Evolutionary conservation across 2,329 filamentous ascomycete genomes (phyloP), one percentile per base, ranked within the genome.

Genomic region (Epichloe elymi): DNA sequence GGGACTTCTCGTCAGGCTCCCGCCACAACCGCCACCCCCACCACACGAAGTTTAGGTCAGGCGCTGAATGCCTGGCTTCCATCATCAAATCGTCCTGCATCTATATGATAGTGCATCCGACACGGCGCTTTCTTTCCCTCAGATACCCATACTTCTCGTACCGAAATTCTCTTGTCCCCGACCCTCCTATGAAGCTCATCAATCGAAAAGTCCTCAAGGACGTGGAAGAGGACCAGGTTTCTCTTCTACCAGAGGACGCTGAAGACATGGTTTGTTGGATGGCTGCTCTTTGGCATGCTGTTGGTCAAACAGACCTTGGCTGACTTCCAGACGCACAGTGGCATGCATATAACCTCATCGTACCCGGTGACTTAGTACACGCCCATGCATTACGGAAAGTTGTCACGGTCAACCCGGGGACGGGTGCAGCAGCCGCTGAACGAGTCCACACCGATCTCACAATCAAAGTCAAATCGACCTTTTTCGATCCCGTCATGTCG

Each of bases 311-410:
- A 17, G 11, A 44, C 15, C 6, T 49, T 30, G 43, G 51, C 51
- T 56, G 43, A 53, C 50, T 41, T 8, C n/a, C 38, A 30, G 17
- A 44, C 41, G 30, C 38, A 37, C 49, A 71, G 73, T 81, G 78
- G 78, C 77, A 81, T 55, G 75, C 76, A 57, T 79, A 81, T 63
- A 81, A 81, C 65, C 70, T 82, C 54, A 79, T 82, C 58, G 66
- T 71, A 10, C 63, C 71, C 51, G 70, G 72, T 54, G 78, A 82
- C 57, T 59, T 74, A 45, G 67, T 82, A 57, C 70, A 72, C 54
- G 78, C 75, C 15, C 74, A 78, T 52, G 74, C 78, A 36, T 65
- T 76, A 49, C 75, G 78, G 56, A 80, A 80, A 57, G 74, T 80
- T 51, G 68, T 70, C 38, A 68, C 72, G 51, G 65, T 69, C n/a